These are phyloP conservation scores for Lumnitzera littorea DNA, from an alignment of 345 rosid genomes.

Conservation along the genomic window DNA sequence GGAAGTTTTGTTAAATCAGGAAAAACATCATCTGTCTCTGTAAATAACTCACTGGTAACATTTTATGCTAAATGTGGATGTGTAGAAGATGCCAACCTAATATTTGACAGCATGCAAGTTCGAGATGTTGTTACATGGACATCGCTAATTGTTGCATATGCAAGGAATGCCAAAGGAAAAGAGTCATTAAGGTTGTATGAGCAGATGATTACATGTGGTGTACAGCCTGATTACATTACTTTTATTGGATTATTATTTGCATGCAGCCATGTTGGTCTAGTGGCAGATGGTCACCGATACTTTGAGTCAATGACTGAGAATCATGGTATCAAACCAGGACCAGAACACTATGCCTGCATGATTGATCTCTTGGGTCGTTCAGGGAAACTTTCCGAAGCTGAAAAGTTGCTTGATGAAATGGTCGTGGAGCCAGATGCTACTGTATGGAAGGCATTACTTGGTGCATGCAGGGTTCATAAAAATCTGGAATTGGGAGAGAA, in stretches of 20 bases:
- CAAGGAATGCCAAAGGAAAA: slow-evolving; percentile 77
- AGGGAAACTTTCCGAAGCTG: slow-evolving; percentile 63
- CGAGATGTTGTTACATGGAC: slow-evolving; percentile 82
- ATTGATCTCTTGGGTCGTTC: slow-evolving; percentile 83
- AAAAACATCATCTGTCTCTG: slow-evolving; percentile 48
- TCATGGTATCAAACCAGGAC: slow-evolving; percentile 66
- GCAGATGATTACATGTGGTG: slow-evolving; percentile 53
- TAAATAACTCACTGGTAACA: slow-evolving; percentile 67
- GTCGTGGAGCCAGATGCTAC: slow-evolving; percentile 69
- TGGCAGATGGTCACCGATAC: slow-evolving; percentile 42
- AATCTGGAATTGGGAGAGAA: slow-evolving; percentile 63
- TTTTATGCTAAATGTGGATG: slow-evolving; percentile 83
- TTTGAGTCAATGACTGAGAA: slow-evolving; percentile 59
- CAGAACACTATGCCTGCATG: slow-evolving; percentile 87
- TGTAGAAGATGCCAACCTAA: slow-evolving; percentile 52
- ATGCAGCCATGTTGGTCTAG: slow-evolving; percentile 81
- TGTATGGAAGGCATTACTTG: slow-evolving; percentile 73
- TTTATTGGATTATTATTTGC: slow-evolving; percentile 87
- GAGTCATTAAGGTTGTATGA: slow-evolving; percentile 49
- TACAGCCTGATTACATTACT: slow-evolving; percentile 65
- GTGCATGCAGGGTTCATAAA: slow-evolving; percentile 68
- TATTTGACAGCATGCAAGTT: slow-evolving; percentile 50
- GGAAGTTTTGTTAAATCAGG: slow-evolving; percentile 49
- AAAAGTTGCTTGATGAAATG: slow-evolving; percentile 58
- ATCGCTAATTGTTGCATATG: slow-evolving; percentile 77